Base-by-base conservation (phyloP, 305 asterid species). In the Fraxinus platypoda region DNA sequence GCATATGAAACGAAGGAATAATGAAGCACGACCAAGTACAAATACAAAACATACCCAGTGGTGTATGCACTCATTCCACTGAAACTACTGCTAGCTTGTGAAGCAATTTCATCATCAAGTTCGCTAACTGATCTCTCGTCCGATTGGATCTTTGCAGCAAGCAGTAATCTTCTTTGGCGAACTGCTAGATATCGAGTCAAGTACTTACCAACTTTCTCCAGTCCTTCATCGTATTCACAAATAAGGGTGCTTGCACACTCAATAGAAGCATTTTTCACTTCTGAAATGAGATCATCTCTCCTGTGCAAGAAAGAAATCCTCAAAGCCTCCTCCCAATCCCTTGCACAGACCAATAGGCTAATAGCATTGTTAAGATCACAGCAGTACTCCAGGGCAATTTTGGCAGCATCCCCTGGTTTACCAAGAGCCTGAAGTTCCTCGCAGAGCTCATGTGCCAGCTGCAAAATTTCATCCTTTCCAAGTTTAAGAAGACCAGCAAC, bases 1-100 rank as follows among this genome's bases (percentile, higher is more conserved):
- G 17, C 74, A 64, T 75, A 70, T 28, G 34, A 4, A 62, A 33
- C 38, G 33, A 35, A 43, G 28, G 46, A 19, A 78, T 52, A 28
- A 19, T 17, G 68, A 57, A 70, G 82, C 21, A 72, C 64, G 81
- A 7, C 26, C 75, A 46, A 19, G 79, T n/a, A 84, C 33, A 74
- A 38, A n/a, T 25, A 76, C 28, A 74, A 49, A 75, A 72, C 90
- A 82, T 93, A 94, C 99, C 98, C 98, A 15, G 93, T 87, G 82
- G 98, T 92, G 90, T 96, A 96, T 57, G 99, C 99, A 73, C 99
- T 96, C 99, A 96, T 93, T 85, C 97, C 99, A 88, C 99, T 96
- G 86, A 96, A 90, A 86, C 84, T 93, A 87, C 98, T 94, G 92
- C 97, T 93, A 74, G 95, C 89, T 91, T 93, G 97, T 33, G 99